These are phyloP conservation scores for Ascochyta viciae-villosae DNA, from an alignment of 2,329 filamentous ascomycete species.

Conservation along the genomic window DNA sequence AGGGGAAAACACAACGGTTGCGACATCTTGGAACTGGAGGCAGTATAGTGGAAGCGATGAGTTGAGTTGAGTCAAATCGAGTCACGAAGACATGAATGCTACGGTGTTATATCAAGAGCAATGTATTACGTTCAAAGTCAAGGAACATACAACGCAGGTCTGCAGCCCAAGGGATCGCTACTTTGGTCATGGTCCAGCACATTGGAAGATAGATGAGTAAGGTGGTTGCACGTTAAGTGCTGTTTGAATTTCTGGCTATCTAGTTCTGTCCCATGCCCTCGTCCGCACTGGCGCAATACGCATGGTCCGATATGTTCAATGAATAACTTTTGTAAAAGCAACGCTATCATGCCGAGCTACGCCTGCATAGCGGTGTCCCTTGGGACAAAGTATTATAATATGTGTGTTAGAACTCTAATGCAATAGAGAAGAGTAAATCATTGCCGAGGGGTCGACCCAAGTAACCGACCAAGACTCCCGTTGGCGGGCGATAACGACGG, in stretches of 20 bases:
- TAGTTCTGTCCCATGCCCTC: constrained; percentile 10
- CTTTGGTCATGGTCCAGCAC: not conserved
- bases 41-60: too few species aligned
- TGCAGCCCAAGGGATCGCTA: not conserved
- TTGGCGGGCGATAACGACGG: constrained; percentile 44
- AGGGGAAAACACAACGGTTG: too few species aligned
- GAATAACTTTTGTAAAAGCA: constrained; percentile 13
- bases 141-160: too few species aligned
- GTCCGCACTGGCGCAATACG: constrained; percentile 20
- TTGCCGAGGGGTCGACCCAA: constrained; percentile 36
- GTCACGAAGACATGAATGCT: too few species aligned
- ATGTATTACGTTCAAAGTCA: too few species aligned
- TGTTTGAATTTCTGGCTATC: constrained; percentile 6
- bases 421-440: constrained; percentile 3
- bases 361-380: constrained; percentile 19
- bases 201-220: not conserved
- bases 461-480: constrained; percentile 47
- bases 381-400: constrained; percentile 10
- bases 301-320: constrained; percentile 10
- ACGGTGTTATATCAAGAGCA: too few species aligned
- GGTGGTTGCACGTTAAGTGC: constrained; percentile 1
- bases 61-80: too few species aligned
- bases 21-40: too few species aligned
- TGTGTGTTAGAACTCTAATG: not conserved
- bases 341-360: constrained; percentile 18